Conservation (phyloP, 345 rosid species). For the Barbarea vulgaris region DNA sequence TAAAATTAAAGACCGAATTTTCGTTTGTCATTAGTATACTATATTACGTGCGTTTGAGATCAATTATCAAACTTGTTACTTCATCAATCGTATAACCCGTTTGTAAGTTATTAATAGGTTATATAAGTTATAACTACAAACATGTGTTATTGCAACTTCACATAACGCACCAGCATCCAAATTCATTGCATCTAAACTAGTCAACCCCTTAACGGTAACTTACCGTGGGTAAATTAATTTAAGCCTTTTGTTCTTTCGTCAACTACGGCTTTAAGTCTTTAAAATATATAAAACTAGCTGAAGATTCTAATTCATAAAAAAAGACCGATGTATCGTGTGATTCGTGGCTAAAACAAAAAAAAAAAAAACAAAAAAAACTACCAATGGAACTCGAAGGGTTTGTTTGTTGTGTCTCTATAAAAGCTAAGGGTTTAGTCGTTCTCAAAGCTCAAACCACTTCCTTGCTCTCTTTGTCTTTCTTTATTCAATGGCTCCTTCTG, state of each 20-base stretch:
- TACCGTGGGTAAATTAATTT: too few relatives aligned
- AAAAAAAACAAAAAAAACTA: background rate
- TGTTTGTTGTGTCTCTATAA: background rate
- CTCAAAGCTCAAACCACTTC: background rate
- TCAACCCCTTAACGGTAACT: background rate
- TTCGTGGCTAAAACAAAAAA: background rate
- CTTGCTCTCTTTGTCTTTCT: background rate
- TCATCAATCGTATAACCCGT: background rate
- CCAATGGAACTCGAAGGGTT: background rate
- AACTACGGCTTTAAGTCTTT: background rate
- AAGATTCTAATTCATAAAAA: background rate
- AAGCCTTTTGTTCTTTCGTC: background rate
- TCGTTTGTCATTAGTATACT: too few relatives aligned
- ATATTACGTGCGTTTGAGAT: too few relatives aligned
- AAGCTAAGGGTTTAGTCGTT: background rate
- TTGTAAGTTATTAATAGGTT: too few relatives aligned
- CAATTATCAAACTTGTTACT: too few relatives aligned
- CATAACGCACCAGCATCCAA: background rate
- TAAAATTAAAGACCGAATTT: too few relatives aligned
- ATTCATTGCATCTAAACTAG: background rate
- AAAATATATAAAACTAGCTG: background rate
- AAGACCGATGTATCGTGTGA: background rate
- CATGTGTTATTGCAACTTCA: background rate
- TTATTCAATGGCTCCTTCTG: conserved; percentile 29
- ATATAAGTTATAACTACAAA: too few relatives aligned